These are phyloP conservation scores for Xylariaceae sp. DNA, from an alignment of 2,329 filamentous ascomycete genomes.

Conservation along the genomic window DNA sequence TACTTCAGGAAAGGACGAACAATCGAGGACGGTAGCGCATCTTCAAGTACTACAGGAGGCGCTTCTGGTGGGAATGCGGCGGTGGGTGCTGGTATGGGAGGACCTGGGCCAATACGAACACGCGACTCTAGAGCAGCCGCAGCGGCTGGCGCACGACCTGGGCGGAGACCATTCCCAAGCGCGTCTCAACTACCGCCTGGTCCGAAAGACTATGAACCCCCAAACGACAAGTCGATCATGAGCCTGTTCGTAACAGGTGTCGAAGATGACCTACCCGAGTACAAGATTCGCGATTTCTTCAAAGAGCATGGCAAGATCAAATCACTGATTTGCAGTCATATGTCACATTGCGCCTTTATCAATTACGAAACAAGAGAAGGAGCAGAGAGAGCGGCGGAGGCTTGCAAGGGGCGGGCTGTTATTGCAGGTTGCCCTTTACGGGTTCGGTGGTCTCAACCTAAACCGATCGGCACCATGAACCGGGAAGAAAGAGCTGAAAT, in stretches of 20 bases:
- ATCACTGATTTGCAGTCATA: conserved; percentile 93
- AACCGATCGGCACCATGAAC: conserved; percentile 89
- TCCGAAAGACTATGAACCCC: conserved; percentile 85
- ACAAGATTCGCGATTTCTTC: conserved; percentile 91
- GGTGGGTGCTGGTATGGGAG: conserved; percentile 64
- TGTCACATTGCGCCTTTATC: conserved; percentile 95
- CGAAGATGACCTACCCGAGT: conserved; percentile 93
- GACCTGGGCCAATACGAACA: conserved; percentile 80
- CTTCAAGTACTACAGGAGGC: conserved; percentile 47
- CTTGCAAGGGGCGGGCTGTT: conserved; percentile 86
- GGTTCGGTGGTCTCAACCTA: conserved; percentile 91
- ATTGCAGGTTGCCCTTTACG: conserved; percentile 90
- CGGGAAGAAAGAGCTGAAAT: conserved; percentile 83
- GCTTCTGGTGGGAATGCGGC: conserved; percentile 54
- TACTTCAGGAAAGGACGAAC: conserved; percentile 90
- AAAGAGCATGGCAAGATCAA: conserved; percentile 87
- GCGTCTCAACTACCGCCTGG: conserved; percentile 78
- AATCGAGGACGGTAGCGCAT: conserved; percentile 63
- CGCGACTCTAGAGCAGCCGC: conserved; percentile 64
- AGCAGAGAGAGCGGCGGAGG: conserved; percentile 84
- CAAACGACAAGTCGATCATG: conserved; percentile 82
- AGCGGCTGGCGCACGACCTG: conserved; percentile 55
- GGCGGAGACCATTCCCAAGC: conserved; percentile 69
- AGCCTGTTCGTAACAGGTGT: conserved; percentile 95
- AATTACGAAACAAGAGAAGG: conserved; percentile 87